Evolutionary conservation across 192 early-diverging fungal genomes (phyloP).

Genomic region (Backusella mclennaniae): DNA sequence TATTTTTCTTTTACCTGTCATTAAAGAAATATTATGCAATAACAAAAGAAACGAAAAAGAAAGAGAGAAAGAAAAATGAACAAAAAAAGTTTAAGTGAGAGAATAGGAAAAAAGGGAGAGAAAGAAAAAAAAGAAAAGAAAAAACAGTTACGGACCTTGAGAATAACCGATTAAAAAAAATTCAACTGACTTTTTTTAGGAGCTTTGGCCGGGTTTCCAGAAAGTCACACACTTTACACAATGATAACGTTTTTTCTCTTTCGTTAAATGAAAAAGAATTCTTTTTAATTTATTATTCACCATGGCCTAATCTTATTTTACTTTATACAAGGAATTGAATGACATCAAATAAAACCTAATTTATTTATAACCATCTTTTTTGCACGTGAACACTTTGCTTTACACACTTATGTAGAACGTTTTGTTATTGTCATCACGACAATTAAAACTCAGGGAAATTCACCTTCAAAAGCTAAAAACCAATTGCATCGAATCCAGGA

Average conservation of each 20-base stretch:
- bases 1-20: neutral
- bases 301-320: neutral
- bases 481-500: neutral
- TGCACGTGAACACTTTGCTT: neutral
- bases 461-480: neutral
- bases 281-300: neutral
- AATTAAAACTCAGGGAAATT: neutral
- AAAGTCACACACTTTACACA: neutral
- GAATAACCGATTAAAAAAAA: slow-evolving; percentile 1
- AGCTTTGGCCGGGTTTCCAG: neutral
- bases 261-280: neutral
- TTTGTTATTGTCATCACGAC: neutral
- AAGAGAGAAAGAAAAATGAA: neutral
- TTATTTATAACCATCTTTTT: neutral
- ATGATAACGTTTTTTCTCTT: neutral
- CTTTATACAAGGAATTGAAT: neutral
- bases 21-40: neutral
- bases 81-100: neutral
- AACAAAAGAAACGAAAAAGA: neutral
- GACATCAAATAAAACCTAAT: neutral
- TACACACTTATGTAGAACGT: neutral
- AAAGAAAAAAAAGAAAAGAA: neutral
- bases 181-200: neutral
- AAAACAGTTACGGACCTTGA: slow-evolving; percentile 1
- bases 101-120: neutral